Conservation (phyloP, 305 asterid genomes). For the Plantago coronopus region DNA sequence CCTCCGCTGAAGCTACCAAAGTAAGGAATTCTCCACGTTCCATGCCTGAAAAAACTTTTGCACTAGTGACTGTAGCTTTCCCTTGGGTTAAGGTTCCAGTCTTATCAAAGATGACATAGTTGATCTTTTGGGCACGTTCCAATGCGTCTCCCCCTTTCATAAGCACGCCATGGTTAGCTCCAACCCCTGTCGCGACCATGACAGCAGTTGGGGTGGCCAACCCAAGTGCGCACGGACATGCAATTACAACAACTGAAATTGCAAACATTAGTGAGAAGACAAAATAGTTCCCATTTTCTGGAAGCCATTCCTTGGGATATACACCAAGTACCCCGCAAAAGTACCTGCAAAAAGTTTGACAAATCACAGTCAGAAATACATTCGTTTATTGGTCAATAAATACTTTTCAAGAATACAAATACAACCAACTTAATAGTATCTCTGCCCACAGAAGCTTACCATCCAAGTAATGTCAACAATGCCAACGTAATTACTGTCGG, state of each 20-base stretch:
- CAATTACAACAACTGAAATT: constrained; percentile 89
- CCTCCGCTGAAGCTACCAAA: constrained; percentile 99
- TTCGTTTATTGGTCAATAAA: background rate
- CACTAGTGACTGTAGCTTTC: constrained; percentile 80
- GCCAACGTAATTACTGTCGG: constrained; percentile 74
- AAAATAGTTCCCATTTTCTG: constrained; percentile 73
- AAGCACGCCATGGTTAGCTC: constrained; percentile 96
- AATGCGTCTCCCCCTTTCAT: constrained; percentile 98
- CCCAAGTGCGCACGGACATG: constrained; percentile 99
- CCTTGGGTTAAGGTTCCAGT: constrained; percentile 99
- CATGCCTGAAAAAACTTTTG: constrained; percentile 79
- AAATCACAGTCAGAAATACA: constrained; percentile 11
- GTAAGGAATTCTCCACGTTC: constrained; percentile 91
- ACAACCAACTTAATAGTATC: background rate
- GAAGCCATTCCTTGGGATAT: constrained; percentile 87
- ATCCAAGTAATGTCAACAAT: constrained; percentile 74
- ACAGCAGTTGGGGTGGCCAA: constrained; percentile 99
- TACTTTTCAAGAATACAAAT: constrained; percentile 13
- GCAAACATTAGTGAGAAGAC: constrained; percentile 96
- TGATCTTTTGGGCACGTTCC: constrained; percentile 90
- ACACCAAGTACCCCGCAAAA: constrained; percentile 76
- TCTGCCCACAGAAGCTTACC: constrained; percentile 52
- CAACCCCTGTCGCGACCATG: constrained; percentile 99
- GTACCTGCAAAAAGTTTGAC: constrained; percentile 48
- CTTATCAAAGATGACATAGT: constrained; percentile 84